Base-by-base conservation (phyloP, 768 basidiomycete species). In the Cystofilobasidium bisporidii region DNA sequence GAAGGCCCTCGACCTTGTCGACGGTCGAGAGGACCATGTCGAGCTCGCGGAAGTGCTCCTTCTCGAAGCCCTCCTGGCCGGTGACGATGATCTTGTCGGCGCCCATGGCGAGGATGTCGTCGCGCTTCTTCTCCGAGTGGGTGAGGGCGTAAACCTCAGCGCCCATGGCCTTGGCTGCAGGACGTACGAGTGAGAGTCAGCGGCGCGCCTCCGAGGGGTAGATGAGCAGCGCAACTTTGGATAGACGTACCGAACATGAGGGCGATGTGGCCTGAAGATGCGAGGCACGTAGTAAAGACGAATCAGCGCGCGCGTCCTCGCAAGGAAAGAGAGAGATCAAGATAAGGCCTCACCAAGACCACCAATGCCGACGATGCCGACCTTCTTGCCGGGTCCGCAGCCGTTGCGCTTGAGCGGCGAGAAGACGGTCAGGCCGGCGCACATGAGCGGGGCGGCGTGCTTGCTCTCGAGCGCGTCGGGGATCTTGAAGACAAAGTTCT, bases 291-390 rank as follows among this genome's bases (percentile, higher is more conserved):
- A n/a, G n/a, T n/a, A n/a, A n/a, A n/a, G n/a, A n/a, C n/a, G n/a
- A n/a, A n/a, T n/a, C n/a, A n/a, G n/a, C n/a, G n/a, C n/a, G n/a
- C n/a, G n/a, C n/a, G n/a, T n/a, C n/a, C n/a, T n/a, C n/a, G n/a
- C n/a, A n/a, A n/a, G n/a, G n/a, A n/a, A n/a, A n/a, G n/a, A n/a
- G n/a, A n/a, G n/a, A n/a, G n/a, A n/a, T n/a, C n/a, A n/a, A n/a
- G n/a, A n/a, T n/a, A n/a, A n/a, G n/a, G n/a, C n/a, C n/a, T n/a
- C n/a, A n/a, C n/a, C 59, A 15, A 86, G 77, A 24, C 85, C 85
- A 43, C 85, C 85, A 43, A 87, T 81, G 50, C 86, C 85, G 69
- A 87, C 78, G 50, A 87, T 76, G 53, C 85, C 86, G 71, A 87
- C 83, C 69, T 80, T 81, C 77, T 83, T 85, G 50, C 85, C 85